Base-by-base conservation (phyloP, 768 basidiomycete species). In the Calvatia gigantea region DNA sequence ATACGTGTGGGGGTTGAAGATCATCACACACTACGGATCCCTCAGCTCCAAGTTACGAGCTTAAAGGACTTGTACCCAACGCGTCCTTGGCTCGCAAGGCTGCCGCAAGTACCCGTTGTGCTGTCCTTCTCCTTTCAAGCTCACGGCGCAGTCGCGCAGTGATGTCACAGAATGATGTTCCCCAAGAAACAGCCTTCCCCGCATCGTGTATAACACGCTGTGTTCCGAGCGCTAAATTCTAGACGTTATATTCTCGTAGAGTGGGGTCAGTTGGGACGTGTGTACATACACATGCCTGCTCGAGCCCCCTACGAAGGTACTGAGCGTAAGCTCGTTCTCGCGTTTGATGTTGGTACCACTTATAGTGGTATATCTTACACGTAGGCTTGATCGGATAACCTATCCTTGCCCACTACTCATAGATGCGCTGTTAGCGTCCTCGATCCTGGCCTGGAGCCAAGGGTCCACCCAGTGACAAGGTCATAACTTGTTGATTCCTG, bases 321-420 rank as follows among this genome's bases (percentile, higher is more conserved):
- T 6, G 38, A 39, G 9, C 58, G 73, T 38, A 77, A 75, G 57
- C 55, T 77, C 2, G 67, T 77, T 6, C 64, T 77, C 14, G 72
- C 75, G 17, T 75, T 77, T 39, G 75, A 76, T 51, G 64, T 76
- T 3, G 75, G 75, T 8, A 74, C 75, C 1, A 74, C 75, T 2
- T 76, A 68, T 51, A 77, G 75, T 33, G 75, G 76, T 0, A 64
- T 73, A 25, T 77, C 76, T 3, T 81, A 79, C 59, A 65, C 31
- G 65, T 57, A 32, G 49, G 54, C 50, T 46, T 39, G 33, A 39
- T 55, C 35, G 47, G 39, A 52, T 43, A 14, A 29, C 14, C 37
- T 39, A 28, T 8, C 8, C 19, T 19, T 48, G 15, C 9, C 7
- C 42, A 14, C 21, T 17, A 39, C 50, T 57, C 37, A 51, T 19